Conservation (phyloP, 371 early-diverging fungal species). For the Chytridium lagenaria region DNA sequence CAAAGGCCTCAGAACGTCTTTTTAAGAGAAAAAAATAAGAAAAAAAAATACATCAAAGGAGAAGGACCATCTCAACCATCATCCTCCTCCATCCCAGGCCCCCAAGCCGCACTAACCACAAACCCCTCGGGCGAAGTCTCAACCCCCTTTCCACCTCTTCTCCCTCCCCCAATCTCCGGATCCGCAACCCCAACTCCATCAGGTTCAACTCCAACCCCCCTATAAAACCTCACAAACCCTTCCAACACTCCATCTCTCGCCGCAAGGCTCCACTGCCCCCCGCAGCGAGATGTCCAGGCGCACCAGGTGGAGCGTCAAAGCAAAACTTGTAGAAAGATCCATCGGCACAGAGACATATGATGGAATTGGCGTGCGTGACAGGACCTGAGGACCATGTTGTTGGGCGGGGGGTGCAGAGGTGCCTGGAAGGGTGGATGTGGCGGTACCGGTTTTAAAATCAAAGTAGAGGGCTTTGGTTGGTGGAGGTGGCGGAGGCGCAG, state of each 20-base stretch:
- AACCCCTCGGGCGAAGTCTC: slow-evolving; percentile 5
- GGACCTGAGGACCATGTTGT: slow-evolving; percentile 10
- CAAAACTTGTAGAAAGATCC: slow-evolving; percentile 83
- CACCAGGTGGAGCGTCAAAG: slow-evolving; percentile 81
- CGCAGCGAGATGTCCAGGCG: background rate
- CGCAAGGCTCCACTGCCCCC: background rate
- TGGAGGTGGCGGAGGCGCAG: background rate
- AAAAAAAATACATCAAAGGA: no score
- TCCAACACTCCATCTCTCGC: slow-evolving; percentile 67
- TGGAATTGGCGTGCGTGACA: slow-evolving; percentile 8
- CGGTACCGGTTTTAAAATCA: background rate
- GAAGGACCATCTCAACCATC: no score
- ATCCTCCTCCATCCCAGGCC: background rate
- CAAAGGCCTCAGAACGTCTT: no score
- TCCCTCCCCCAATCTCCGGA: background rate
- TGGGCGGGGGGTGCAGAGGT: background rate
- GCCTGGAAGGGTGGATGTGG: background rate
- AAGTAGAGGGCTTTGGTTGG: slow-evolving; percentile 8
- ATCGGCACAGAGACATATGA: slow-evolving; percentile 75
- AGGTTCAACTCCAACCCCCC: slow-evolving; percentile 16
- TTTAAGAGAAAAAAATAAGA: no score
- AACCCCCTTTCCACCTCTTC: background rate
- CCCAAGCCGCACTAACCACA: slow-evolving; percentile 1
- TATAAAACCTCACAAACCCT: slow-evolving; percentile 63
- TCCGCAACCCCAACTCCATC: background rate